phyloP scores from a whole-genome alignment of 2,329 filamentous ascomycete genomes.

The Purpureocillium lavendulum region DNA sequence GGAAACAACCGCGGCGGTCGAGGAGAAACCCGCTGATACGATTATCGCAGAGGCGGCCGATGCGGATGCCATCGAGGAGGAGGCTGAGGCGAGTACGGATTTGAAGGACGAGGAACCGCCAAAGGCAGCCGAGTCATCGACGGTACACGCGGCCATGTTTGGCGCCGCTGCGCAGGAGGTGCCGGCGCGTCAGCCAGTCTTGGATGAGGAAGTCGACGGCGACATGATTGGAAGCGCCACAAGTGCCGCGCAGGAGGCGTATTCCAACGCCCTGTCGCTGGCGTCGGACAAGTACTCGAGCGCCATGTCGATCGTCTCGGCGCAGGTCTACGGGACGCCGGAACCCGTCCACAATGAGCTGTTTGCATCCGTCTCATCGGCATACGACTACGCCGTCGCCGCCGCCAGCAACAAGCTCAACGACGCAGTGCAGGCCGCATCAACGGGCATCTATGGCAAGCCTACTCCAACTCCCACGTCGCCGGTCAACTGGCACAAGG shows the following conservation, averaged over 20 bases:
- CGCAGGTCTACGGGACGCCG: constrained; percentile 58
- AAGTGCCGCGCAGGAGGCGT: constrained; percentile 45
- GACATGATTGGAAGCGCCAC: constrained; percentile 27
- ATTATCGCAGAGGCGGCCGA: constrained; percentile 14
- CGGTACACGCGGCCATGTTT: constrained; percentile 38
- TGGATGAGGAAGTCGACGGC: constrained; percentile 33
- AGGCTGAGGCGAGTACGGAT: background rate
- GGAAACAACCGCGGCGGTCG: background rate
- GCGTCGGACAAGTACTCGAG: constrained; percentile 62
- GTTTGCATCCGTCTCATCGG: constrained; percentile 58
- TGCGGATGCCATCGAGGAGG: constrained; percentile 14
- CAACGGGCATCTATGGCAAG: constrained; percentile 38
- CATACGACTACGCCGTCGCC: constrained; percentile 57
- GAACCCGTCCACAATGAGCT: constrained; percentile 63
- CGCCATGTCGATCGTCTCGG: constrained; percentile 59
- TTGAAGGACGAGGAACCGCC: constrained; percentile 10
- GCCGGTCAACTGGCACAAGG: constrained; percentile 37
- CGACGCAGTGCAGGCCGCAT: constrained; percentile 45
- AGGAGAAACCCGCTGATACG: background rate
- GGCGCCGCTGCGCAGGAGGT: constrained; percentile 44
- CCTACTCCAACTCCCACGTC: constrained; percentile 32
- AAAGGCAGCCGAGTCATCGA: constrained; percentile 16
- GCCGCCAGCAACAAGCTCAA: constrained; percentile 53
- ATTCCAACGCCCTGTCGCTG: constrained; percentile 54
- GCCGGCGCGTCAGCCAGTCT: constrained; percentile 36